phyloP scores from a whole-genome alignment of 179 eudicot species.

The Pouteria campechiana region DNA sequence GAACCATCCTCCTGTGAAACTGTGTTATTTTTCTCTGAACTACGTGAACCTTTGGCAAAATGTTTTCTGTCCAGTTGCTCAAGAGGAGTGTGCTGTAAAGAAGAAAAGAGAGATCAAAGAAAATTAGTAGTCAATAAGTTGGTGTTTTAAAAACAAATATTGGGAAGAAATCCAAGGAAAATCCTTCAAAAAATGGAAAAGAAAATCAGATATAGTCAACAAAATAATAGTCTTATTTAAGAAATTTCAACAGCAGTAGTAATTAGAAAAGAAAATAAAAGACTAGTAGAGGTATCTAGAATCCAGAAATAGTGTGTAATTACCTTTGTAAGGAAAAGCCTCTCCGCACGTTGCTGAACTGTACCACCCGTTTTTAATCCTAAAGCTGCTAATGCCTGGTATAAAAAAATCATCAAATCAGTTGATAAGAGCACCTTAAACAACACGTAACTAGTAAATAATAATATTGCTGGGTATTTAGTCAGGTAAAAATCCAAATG shows the following conservation, averaged over 20 bases:
- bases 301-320: not conserved
- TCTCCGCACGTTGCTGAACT: conserved; percentile 93
- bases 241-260: too few relatives aligned
- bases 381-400: conserved; percentile 80
- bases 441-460: too few relatives aligned
- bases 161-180: not conserved
- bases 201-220: too few relatives aligned
- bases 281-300: not conserved
- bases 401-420: conserved; percentile 3
- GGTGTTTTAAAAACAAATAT: too few relatives aligned
- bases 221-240: too few relatives aligned
- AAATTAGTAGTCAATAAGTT: too few relatives aligned
- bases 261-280: too few relatives aligned
- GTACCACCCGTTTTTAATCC: conserved; percentile 96
- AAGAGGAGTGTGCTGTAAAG: conserved; percentile 68
- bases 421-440: too few relatives aligned
- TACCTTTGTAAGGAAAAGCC: conserved; percentile 96
- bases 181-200: too few relatives aligned
- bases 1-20: conserved; percentile 34
- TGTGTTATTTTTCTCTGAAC: conserved; percentile 46
- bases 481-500: too few relatives aligned
- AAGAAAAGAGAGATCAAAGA: not conserved
- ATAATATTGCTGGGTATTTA: too few relatives aligned
- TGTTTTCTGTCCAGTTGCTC: conserved; percentile 82
- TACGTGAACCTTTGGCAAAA: conserved; percentile 52